Base-by-base conservation (phyloP, 2,329 filamentous ascomycete species). In the Colletotrichum chlorophyti region DNA sequence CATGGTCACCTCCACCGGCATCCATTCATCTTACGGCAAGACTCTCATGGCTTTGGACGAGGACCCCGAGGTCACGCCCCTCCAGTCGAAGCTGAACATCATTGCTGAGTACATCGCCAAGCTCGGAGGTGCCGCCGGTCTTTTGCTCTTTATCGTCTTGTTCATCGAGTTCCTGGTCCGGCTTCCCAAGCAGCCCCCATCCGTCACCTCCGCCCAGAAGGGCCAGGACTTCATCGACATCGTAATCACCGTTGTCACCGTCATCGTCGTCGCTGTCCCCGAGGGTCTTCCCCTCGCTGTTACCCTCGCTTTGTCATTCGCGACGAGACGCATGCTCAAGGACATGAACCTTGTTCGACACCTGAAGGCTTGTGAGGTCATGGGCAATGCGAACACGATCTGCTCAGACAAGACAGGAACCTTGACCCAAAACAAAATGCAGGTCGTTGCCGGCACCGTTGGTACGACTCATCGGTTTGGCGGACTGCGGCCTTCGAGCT, bases 161-260 rank as follows among this genome's bases (percentile, higher is more conserved):
- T 85, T 97, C 68, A 93, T 97, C 76, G 85, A 92, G 66, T 97
- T 96, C 69, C 79, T 95, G 9, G 91, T 87, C 43, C 76, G 85
- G 11, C 82, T 97, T 3, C 78, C 79, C 6, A 69, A 81, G 73
- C 52, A 76, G 72, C 63, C 62, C 15, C 79, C 84, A 57, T 63
- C 68, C 4, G 75, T 75, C 2, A 81, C 82, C 0, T 81, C 91
- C 3, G 87, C 91, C 3, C 72, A 86, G 50, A 97, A 96, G 76
- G 93, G 90, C 8, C 91, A 94, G 67, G 81, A 84, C 49, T 92
- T 92, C 66, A 80, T 92, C 64, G 83, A 89, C 59, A 91, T 92
- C 59, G 85, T 93, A 66, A 92, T 93, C 63, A 86, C 91, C 40
- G 88, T 91, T 19, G 87, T 92, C 32, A 92, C 89, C 2, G 90